Conservation (phyloP, 140 eudicot species). For the Ambrosia hybrid region DNA sequence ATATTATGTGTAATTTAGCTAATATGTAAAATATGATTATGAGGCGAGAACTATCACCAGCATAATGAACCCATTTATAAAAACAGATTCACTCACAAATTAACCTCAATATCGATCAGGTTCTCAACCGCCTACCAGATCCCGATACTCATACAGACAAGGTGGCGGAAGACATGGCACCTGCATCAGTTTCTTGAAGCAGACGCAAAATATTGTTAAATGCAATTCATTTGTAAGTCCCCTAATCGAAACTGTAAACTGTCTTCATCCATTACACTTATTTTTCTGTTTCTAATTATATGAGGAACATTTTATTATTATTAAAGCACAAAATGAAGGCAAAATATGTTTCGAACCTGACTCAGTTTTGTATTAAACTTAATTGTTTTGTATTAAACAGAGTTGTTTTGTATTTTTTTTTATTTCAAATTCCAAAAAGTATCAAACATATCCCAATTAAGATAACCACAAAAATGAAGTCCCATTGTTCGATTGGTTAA, state of each 20-base stretch:
- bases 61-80: not conserved
- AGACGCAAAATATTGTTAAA: slow-evolving; percentile 2
- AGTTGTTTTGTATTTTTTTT: no score
- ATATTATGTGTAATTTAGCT: not conserved
- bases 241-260: not conserved
- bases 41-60: not conserved
- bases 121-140: slow-evolving; percentile 50
- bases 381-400: no score
- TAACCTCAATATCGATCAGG: slow-evolving; percentile 33
- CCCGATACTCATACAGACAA: slow-evolving; percentile 29
- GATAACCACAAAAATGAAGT: no score
- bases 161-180: slow-evolving; percentile 20
- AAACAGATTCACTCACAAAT: not conserved
- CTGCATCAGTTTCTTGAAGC: slow-evolving; percentile 22
- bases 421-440: no score
- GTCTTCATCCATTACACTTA: not conserved
- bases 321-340: no score
- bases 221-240: slow-evolving; percentile 2
- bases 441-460: no score
- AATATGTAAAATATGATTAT: not conserved
- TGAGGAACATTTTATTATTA: not conserved
- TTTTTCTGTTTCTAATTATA: not conserved
- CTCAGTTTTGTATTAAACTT: no score
- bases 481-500: no score
- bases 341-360: no score